Base-by-base conservation (phyloP, 345 rosid genomes). In the Orychophragmus violaceus region DNA sequence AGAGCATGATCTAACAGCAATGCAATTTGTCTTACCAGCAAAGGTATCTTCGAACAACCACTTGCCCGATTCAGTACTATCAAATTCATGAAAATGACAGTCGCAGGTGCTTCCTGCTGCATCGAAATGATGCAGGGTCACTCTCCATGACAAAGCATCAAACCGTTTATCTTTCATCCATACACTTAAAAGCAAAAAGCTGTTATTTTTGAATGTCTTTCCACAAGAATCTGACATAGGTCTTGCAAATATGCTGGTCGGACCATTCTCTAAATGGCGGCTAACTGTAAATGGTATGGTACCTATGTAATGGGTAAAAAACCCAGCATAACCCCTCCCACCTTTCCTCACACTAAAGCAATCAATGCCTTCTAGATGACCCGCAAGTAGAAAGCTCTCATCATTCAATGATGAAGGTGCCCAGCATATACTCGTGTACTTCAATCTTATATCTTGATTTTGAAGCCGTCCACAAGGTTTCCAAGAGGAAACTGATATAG, bases 371-470 rank as follows among this genome's bases (percentile, higher is more conserved):
- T 81, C 82, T 30, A 48, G 74, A 80, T 86, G 88, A 51, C 95
- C 96, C 75, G 79, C 65, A 59, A 92, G 78, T 79, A 89, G 83
- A 70, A 89, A 60, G 52, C 64, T 74, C 56, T 87, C 89, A 58
- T 81, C 84, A 71, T 68, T 68, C 71, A 80, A 72, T 41, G 80
- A 35, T 42, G 86, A 79, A 50, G 98, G 84, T 66, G 88, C 95
- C 98, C 98, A 92, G 41, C 78, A 79, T 79, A 92, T 60, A 82
- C 95, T 79, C 50, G 96, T 84, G 78, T 80, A 87, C 74, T 78
- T 80, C 18, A 75, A 62, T 56, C 70, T 75, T 16, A 63, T 62
- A 63, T 70, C 80, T 44, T 60, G 64, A 60, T 77, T 82, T 56
- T 30, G 76, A 66, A 84, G 76, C 71, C 83, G 81, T 76, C 87